phyloP scores from a whole-genome alignment of 331 rosid species.

The Spiraea crenata region DNA sequence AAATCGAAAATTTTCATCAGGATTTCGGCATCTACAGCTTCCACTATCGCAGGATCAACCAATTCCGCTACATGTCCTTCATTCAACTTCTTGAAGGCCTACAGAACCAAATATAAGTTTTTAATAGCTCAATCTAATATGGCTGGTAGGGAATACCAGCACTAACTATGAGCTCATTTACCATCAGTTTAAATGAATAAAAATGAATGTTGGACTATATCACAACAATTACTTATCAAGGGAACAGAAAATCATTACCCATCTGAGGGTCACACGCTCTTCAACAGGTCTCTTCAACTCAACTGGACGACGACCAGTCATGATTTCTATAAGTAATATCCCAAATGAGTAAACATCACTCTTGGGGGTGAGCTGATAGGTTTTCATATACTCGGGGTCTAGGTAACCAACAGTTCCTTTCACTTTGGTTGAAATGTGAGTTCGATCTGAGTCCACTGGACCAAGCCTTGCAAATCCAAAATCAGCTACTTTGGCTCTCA shows the following conservation, averaged over 20 bases:
- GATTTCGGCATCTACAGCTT: conserved; percentile 52
- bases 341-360: conserved; percentile 99
- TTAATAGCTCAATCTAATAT: neutral
- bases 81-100: conserved; percentile 77
- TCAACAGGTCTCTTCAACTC: conserved; percentile 61
- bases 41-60: conserved; percentile 71
- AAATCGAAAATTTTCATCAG: conserved; percentile 60
- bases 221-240: neutral
- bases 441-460: conserved; percentile 58
- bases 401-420: conserved; percentile 97
- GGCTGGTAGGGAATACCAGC: neutral
- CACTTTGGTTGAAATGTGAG: conserved; percentile 94
- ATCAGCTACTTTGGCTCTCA: conserved; percentile 97
- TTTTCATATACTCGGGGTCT: conserved; percentile 95
- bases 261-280: conserved; percentile 85
- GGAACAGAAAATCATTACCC: conserved; percentile 57
- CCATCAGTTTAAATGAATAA: too few species aligned
- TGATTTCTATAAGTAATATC: conserved; percentile 74
- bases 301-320: conserved; percentile 93
- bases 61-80: conserved; percentile 54
- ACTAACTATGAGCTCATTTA: too few species aligned
- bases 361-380: conserved; percentile 83
- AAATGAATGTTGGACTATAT: too few species aligned
- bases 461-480: conserved; percentile 96
- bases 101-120: conserved; percentile 14